Evolutionary conservation across 495 filamentous ascomycete species (phyloP).

Genomic region (Usnea hakonensis): DNA sequence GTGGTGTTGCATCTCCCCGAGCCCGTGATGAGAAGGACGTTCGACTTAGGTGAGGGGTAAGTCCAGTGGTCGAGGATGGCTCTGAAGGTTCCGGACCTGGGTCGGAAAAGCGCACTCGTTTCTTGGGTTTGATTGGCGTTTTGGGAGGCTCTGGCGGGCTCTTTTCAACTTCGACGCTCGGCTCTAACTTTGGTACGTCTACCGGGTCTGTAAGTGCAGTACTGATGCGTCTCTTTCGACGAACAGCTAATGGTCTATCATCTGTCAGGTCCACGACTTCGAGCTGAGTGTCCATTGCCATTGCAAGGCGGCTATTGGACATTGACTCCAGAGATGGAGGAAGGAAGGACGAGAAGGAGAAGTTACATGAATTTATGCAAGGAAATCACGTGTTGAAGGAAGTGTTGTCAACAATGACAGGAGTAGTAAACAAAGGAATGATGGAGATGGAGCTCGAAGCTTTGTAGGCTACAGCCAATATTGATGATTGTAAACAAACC

Average conservation of each 20-base stretch:
- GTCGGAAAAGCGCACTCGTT: slow-evolving; percentile 67
- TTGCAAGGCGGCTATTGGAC: slow-evolving; percentile 11
- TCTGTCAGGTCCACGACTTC: slow-evolving; percentile 12
- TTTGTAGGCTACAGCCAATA: slow-evolving; percentile 15
- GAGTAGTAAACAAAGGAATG: slow-evolving; percentile 16
- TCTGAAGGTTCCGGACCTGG: slow-evolving; percentile 46
- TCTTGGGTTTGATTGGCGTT: slow-evolving; percentile 36
- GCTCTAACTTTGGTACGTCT: slow-evolving; percentile 5
- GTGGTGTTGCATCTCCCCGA: slow-evolving; percentile 20
- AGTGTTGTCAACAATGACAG: background rate
- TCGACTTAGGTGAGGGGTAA: slow-evolving; percentile 60
- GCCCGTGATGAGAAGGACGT: slow-evolving; percentile 40
- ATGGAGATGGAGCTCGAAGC: background rate
- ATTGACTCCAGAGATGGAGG: slow-evolving; percentile 4
- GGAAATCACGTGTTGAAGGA: background rate
- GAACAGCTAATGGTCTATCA: slow-evolving; percentile 26
- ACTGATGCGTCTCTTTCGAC: slow-evolving; percentile 27
- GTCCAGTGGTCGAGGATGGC: slow-evolving; percentile 45
- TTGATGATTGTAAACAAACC: slow-evolving; percentile 19
- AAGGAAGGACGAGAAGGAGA: background rate
- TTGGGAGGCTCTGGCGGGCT: slow-evolving; percentile 12
- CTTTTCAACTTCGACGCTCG: slow-evolving; percentile 1
- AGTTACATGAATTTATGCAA: background rate
- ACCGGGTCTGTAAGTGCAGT: slow-evolving; percentile 9
- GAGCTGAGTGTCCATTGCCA: slow-evolving; percentile 10